Conservation (phyloP, 2,329 filamentous ascomycete genomes). For the Curvularia sp. region DNA sequence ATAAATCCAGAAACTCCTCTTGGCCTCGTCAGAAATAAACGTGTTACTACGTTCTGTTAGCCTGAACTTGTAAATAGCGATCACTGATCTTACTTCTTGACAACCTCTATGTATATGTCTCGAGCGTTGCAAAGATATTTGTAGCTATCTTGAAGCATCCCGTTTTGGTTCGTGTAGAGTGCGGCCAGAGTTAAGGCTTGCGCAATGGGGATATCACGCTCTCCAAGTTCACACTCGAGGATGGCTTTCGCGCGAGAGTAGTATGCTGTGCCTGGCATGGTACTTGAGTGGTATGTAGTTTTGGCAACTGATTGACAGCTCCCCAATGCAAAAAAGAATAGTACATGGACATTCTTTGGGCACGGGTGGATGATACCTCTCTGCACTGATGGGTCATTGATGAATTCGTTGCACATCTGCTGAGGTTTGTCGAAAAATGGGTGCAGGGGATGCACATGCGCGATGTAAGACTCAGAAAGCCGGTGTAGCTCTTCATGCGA, state of each 20-base stretch:
- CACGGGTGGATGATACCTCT: too few relatives aligned
- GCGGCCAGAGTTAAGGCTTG: background rate
- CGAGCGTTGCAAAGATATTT: background rate
- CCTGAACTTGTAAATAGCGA: background rate
- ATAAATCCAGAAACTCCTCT: background rate
- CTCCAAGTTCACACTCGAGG: background rate
- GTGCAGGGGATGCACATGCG: too few relatives aligned
- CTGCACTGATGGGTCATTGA: too few relatives aligned
- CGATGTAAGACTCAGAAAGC: too few relatives aligned
- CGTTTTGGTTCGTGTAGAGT: background rate
- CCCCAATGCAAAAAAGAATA: background rate
- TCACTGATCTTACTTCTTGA: background rate
- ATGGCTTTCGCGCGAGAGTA: background rate
- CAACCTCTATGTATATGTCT: background rate
- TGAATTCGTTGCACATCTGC: too few relatives aligned
- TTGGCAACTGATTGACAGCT: background rate
- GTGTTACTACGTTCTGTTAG: background rate
- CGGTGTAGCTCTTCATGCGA: too few relatives aligned
- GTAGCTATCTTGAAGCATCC: background rate
- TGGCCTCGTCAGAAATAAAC: background rate
- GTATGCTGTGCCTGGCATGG: background rate
- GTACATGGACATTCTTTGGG: background rate
- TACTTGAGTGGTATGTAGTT: background rate
- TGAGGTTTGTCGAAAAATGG: too few relatives aligned
- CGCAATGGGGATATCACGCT: background rate